phyloP scores from a whole-genome alignment of 2,329 filamentous ascomycete species.

The Orbilia blumenaviensis region DNA sequence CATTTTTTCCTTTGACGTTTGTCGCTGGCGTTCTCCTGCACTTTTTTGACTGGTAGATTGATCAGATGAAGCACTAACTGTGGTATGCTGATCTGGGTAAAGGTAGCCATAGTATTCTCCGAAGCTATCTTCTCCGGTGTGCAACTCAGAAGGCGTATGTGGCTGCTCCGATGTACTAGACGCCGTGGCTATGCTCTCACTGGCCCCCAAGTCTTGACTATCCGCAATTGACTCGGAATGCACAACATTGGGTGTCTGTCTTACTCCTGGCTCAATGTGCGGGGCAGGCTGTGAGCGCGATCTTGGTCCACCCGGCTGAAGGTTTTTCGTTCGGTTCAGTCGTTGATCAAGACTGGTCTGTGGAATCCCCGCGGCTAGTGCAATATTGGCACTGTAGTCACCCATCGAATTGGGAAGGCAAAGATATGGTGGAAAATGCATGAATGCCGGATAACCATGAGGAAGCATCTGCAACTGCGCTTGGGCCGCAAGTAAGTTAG shows the following conservation, averaged over 20 bases:
- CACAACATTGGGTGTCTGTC: conserved; percentile 38
- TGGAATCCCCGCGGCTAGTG: conserved; percentile 13
- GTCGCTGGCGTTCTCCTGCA: conserved; percentile 56
- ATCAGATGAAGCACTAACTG: conserved; percentile 49
- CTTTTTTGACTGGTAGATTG: conserved; percentile 57
- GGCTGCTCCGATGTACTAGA: conserved; percentile 51
- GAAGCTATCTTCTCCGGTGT: conserved; percentile 35
- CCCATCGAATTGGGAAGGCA: conserved; percentile 5
- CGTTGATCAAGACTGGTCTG: conserved; percentile 45
- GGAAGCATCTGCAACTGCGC: conserved; percentile 27
- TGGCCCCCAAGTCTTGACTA: conserved; percentile 29
- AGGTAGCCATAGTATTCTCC: conserved; percentile 52
- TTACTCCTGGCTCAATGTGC: conserved; percentile 32
- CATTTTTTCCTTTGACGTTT: conserved; percentile 56
- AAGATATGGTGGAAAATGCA: conserved; percentile 23
- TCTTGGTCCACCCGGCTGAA: conserved; percentile 46
- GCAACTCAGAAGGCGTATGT: conserved; percentile 35
- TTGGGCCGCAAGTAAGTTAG: conserved; percentile 32
- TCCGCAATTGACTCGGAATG: conserved; percentile 36
- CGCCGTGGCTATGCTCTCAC: conserved; percentile 44
- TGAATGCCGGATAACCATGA: conserved; percentile 29
- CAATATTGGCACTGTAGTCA: conserved; percentile 27
- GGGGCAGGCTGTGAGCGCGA: conserved; percentile 48
- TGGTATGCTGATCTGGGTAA: conserved; percentile 52
- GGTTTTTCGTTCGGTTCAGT: conserved; percentile 49